A percentile compares a stretch with the other conserved stretches of the same genome.
Evolutionary conservation across 345 rosid genomes (phyloP).

Genomic region (Noccaea caerulescens): DNA sequence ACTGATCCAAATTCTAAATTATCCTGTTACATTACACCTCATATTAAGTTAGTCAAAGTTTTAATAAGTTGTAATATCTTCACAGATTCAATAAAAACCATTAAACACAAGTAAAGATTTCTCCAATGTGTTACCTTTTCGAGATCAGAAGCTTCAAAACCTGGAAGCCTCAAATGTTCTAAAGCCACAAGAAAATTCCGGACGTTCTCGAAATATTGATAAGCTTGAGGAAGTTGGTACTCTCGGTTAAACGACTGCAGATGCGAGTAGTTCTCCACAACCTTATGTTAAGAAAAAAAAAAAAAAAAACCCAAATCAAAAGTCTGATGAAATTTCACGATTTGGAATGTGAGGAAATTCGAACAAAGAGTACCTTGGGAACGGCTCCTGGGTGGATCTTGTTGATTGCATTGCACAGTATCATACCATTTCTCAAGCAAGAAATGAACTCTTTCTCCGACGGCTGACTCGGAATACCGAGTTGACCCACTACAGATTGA

Average conservation of each 20-base stretch:
- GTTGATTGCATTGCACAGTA: conserved; percentile 81
- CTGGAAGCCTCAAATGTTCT: conserved; percentile 75
- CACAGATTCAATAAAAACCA: conserved; percentile 9
- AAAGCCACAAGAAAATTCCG: conserved; percentile 81
- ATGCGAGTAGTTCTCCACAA: conserved; percentile 67
- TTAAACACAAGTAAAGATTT: not conserved
- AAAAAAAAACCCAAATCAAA: not conserved
- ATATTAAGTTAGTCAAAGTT: conserved; percentile 17
- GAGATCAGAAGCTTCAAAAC: conserved; percentile 94
- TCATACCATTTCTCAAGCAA: conserved; percentile 86
- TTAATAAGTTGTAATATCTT: not conserved
- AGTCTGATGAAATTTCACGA: not conserved
- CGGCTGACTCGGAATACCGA: conserved; percentile 62
- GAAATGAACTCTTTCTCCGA: conserved; percentile 87
- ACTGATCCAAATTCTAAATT: conserved; percentile 75
- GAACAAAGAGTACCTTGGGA: conserved; percentile 59
- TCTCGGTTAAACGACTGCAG: conserved; percentile 58
- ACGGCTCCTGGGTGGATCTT: conserved; percentile 84
- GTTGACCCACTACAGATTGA: conserved; percentile 64
- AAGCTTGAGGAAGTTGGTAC: conserved; percentile 72
- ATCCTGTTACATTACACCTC: conserved; percentile 55
- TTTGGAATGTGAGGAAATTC: not conserved
- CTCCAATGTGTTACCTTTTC: conserved; percentile 64
- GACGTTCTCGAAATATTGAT: conserved; percentile 94
- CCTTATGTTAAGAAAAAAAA: conserved; percentile 47